Percentiles rank a stretch among this genome's conserved stretches.
phyloP scores from a whole-genome alignment of 2,329 filamentous ascomycete species.

The Alternaria sp. region DNA sequence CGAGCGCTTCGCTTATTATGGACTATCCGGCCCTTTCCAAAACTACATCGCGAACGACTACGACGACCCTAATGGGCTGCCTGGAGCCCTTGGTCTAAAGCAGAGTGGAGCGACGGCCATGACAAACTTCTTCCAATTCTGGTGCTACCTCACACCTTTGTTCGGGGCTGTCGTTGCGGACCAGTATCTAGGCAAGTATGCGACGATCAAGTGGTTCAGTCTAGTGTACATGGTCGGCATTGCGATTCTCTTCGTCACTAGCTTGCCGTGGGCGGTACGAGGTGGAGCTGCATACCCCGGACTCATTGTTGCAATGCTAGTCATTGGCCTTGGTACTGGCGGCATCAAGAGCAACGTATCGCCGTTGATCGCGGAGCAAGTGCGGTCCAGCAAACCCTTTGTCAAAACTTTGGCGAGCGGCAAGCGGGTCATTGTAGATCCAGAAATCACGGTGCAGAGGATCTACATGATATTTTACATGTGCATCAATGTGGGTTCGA shows the following conservation, averaged over 20 bases:
- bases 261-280: conserved; percentile 69
- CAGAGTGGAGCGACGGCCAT: conserved; percentile 57
- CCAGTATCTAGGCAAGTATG: conserved; percentile 73
- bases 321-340: conserved; percentile 78
- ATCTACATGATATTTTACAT: conserved; percentile 72
- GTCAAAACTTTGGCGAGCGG: conserved; percentile 52
- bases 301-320: conserved; percentile 69
- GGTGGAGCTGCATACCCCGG: conserved; percentile 68
- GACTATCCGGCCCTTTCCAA: conserved; percentile 58
- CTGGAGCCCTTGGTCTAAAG: conserved; percentile 53
- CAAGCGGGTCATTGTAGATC: conserved; percentile 56
- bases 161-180: conserved; percentile 67
- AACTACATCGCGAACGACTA: conserved; percentile 60
- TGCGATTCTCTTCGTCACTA: conserved; percentile 70
- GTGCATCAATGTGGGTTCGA: conserved; percentile 75
- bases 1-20: conserved; percentile 59
- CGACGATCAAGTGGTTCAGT: conserved; percentile 73
- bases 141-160: conserved; percentile 59
- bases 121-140: conserved; percentile 60
- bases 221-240: conserved; percentile 71
- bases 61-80: conserved; percentile 52
- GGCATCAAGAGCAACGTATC: conserved; percentile 83
- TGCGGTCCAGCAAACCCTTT: conserved; percentile 53
- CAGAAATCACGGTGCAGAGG: conserved; percentile 57
- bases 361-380: conserved; percentile 60